phyloP scores from a whole-genome alignment of 495 filamentous ascomycete species.

The Wilcoxina mikolae region DNA sequence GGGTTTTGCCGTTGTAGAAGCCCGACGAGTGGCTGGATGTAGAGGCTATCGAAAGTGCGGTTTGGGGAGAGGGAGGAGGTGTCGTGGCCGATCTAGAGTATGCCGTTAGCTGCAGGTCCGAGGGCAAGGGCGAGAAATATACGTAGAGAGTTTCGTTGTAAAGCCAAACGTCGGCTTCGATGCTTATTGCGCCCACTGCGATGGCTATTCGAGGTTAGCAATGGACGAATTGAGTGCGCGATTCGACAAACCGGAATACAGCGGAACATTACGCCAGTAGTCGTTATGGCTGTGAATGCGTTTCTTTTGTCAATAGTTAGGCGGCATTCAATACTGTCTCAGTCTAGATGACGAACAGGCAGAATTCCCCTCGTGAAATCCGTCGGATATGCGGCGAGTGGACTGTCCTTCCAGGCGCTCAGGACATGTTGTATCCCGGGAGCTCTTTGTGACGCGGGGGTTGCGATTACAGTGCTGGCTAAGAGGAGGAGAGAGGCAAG shows the following conservation, averaged over 20 bases:
- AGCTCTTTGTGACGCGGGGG: not conserved
- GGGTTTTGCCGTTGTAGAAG: slow-evolving; percentile 43
- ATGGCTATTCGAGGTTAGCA: slow-evolving; percentile 32
- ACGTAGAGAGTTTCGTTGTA: slow-evolving; percentile 52
- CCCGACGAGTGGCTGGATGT: slow-evolving; percentile 47
- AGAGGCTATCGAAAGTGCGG: slow-evolving; percentile 47
- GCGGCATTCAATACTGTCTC: not conserved
- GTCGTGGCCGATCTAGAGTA: too few species aligned
- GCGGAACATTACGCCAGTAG: slow-evolving; percentile 67
- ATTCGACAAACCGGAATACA: slow-evolving; percentile 29
- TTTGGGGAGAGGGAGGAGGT: slow-evolving; percentile 36
- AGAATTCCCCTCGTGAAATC: slow-evolving; percentile 40
- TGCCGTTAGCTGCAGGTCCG: too few species aligned
- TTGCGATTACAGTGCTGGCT: not conserved
- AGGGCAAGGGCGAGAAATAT: too few species aligned
- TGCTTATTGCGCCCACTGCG: slow-evolving; percentile 51
- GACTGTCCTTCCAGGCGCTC: slow-evolving; percentile 7
- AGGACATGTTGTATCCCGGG: slow-evolving; percentile 17
- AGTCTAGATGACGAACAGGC: slow-evolving; percentile 11
- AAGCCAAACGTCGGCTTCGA: slow-evolving; percentile 85
- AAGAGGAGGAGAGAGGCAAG: not conserved
- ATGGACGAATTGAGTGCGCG: not conserved
- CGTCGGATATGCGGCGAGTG: slow-evolving; percentile 48
- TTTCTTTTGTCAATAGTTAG: slow-evolving; percentile 14
- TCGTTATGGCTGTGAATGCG: slow-evolving; percentile 67